A percentile compares a stretch with the other conserved stretches of the same genome.
phyloP scores from a whole-genome alignment of 306 rosid genomes.

The Dryas drummondii region DNA sequence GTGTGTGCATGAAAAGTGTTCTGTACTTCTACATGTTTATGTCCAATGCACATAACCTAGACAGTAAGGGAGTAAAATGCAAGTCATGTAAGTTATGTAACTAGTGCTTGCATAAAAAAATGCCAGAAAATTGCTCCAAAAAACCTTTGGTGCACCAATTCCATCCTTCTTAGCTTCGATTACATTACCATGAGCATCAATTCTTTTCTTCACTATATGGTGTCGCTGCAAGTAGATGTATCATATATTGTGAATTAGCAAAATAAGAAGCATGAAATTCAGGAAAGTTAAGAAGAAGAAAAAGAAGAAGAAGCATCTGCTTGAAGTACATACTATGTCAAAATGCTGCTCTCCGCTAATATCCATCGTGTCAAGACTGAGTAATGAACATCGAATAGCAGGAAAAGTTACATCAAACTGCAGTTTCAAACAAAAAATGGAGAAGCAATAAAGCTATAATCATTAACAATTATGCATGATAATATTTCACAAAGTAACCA shows the following conservation, averaged over 20 bases:
- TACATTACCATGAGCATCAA: slow-evolving; percentile 63
- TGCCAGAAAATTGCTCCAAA: slow-evolving; percentile 22
- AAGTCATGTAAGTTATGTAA: slow-evolving; percentile 9
- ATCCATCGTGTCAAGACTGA: slow-evolving; percentile 86
- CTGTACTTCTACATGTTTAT: not conserved
- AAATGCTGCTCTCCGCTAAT: slow-evolving; percentile 89
- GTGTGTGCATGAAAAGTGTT: not conserved
- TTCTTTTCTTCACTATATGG: slow-evolving; percentile 75
- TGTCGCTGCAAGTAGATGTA: slow-evolving; percentile 62
- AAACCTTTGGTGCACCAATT: slow-evolving; percentile 93
- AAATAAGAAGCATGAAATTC: slow-evolving; percentile 12
- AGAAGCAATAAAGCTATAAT: not conserved
- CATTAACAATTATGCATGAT: not conserved
- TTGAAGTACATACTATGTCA: slow-evolving; percentile 70
- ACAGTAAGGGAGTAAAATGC: not conserved
- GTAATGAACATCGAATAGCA: slow-evolving; percentile 74
- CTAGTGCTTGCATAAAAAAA: slow-evolving; percentile 14
- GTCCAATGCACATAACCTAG: not conserved
- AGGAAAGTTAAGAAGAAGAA: slow-evolving; percentile 16
- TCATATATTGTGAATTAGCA: slow-evolving; percentile 17
- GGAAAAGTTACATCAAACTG: slow-evolving; percentile 98
- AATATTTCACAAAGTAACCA: not conserved
- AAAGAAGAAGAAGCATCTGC: slow-evolving; percentile 7
- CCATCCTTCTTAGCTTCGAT: slow-evolving; percentile 74
- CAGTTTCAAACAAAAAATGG: slow-evolving; percentile 33